Conservation (phyloP, 768 basidiomycete species). For the Suillus subalutaceus region DNA sequence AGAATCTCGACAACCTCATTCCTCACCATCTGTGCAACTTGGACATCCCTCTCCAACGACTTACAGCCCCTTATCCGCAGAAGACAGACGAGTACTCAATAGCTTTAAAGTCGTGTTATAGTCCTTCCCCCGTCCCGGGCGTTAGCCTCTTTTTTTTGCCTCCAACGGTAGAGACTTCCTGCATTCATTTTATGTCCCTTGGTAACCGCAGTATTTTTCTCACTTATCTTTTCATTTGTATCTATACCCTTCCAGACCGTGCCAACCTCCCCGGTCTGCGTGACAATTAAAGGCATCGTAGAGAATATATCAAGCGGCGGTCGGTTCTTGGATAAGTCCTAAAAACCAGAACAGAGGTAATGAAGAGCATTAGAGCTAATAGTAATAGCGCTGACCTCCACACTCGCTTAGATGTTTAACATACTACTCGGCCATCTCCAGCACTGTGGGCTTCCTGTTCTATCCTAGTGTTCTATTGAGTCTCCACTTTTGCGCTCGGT, state of each 20-base stretch:
- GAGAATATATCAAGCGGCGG: background rate
- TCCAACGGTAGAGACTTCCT: background rate
- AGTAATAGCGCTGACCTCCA: background rate
- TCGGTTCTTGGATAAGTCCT: background rate
- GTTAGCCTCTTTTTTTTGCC: background rate
- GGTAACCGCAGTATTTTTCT: background rate
- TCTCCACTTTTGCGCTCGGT: background rate
- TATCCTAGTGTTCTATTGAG: background rate
- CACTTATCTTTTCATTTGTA: background rate
- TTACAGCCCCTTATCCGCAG: slow-evolving; percentile 49
- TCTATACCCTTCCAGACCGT: background rate
- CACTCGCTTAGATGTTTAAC: background rate
- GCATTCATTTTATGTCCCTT: background rate
- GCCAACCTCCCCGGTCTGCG: background rate
- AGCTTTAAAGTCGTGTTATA: slow-evolving; percentile 58
- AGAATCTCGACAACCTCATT: slow-evolving; percentile 9
- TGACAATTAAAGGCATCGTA: background rate
- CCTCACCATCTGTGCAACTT: slow-evolving; percentile 22
- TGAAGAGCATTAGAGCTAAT: background rate
- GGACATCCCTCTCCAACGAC: slow-evolving; percentile 28
- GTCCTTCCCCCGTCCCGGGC: slow-evolving; percentile 10
- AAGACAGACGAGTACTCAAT: slow-evolving; percentile 60
- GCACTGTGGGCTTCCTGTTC: background rate
- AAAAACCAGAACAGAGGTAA: background rate
- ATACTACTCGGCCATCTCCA: slow-evolving; percentile 6